A percentile compares a stretch with the other conserved stretches of the same genome.
Conservation (phyloP, 2,329 filamentous ascomycete genomes). For the Claviceps lovelessii region DNA sequence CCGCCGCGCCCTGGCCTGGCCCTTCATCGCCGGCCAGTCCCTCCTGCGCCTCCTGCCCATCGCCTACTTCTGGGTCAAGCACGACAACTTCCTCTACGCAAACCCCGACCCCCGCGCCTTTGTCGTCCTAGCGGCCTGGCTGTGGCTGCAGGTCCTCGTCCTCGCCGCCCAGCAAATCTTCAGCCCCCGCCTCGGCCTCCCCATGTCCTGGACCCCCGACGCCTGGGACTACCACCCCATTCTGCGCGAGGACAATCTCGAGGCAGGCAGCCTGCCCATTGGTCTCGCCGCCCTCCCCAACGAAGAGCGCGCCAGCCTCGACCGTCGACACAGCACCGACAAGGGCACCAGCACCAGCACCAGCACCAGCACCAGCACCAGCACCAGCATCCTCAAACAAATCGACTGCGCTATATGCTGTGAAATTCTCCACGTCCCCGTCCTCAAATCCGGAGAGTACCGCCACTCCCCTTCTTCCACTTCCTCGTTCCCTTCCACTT, state of each 20-base stretch:
- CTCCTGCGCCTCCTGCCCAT: constrained; percentile 64
- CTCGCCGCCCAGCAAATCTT: constrained; percentile 73
- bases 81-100: constrained; percentile 70
- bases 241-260: constrained; percentile 65
- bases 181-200: constrained; percentile 76
- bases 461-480: constrained; percentile 9
- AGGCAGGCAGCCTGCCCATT: constrained; percentile 68
- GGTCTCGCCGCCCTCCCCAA: constrained; percentile 35
- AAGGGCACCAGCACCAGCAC: constrained; percentile 4
- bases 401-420: constrained; percentile 96
- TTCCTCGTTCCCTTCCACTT: neutral
- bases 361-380: neutral
- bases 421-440: constrained; percentile 77
- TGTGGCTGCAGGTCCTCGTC: constrained; percentile 72
- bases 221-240: constrained; percentile 94
- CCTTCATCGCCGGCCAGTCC: constrained; percentile 76
- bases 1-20: constrained; percentile 79
- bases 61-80: constrained; percentile 68
- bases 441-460: constrained; percentile 46
- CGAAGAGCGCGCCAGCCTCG: constrained; percentile 4
- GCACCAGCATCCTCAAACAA: constrained; percentile 13
- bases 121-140: constrained; percentile 49
- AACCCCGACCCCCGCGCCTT: constrained; percentile 54
- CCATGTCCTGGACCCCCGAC: constrained; percentile 50
- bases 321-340: neutral